phyloP scores from a whole-genome alignment of 345 rosid species.

The Eucalyptus pauciflora region DNA sequence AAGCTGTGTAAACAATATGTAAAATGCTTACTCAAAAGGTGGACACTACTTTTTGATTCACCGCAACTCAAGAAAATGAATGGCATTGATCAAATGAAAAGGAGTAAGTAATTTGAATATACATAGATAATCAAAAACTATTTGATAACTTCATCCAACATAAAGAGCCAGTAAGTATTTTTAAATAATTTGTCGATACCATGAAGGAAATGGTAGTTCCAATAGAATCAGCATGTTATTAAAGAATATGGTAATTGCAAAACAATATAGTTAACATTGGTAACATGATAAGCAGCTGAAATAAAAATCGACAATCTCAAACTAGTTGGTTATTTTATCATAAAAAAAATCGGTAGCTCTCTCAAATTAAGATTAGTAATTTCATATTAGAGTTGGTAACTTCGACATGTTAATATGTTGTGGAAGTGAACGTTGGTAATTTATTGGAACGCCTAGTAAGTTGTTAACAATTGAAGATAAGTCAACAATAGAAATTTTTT shows the following conservation, averaged over 20 bases:
- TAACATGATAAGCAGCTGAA: neutral
- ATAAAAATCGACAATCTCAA: neutral
- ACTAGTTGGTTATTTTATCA: neutral
- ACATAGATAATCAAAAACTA: neutral
- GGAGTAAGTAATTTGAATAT: neutral
- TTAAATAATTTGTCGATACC: neutral
- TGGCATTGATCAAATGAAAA: neutral
- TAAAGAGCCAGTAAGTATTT: neutral
- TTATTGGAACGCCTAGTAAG: neutral
- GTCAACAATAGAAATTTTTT: neutral
- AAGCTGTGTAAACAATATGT: neutral
- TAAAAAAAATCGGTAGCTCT: neutral
- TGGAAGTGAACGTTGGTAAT: neutral
- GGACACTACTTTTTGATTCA: neutral
- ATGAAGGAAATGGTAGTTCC: neutral
- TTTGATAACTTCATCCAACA: neutral
- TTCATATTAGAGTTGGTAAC: neutral
- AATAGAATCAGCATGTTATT: neutral
- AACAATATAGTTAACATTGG: neutral
- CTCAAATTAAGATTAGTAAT: neutral
- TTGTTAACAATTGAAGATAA: neutral
- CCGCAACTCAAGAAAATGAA: neutral
- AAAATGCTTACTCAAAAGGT: neutral
- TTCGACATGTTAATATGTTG: neutral
- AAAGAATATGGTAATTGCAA: neutral